Conservation (phyloP, 768 basidiomycete genomes). For the Tulasnella sp. region DNA sequence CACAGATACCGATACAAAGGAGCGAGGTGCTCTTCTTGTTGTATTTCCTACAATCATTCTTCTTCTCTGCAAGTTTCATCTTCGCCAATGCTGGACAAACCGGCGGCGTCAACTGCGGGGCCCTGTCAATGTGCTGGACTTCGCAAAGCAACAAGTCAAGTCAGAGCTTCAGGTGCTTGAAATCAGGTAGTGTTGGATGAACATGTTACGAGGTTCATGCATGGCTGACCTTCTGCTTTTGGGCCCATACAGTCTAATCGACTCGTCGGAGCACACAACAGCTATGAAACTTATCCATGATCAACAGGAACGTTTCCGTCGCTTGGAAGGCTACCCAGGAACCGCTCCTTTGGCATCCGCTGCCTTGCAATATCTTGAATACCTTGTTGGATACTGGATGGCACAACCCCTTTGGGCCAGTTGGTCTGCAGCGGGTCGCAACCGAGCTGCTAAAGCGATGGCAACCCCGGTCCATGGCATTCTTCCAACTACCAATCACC, state of each 20-base stretch:
- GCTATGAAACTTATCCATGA: no score
- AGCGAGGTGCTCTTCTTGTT: conserved; percentile 36
- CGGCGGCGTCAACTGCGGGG: conserved; percentile 34
- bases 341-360: not conserved
- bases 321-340: no score
- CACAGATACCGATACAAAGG: conserved; percentile 40
- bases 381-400: conserved; percentile 35
- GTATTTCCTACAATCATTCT: conserved; percentile 35
- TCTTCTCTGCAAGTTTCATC: conserved; percentile 41
- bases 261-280: no score
- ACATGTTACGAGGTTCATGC: no score
- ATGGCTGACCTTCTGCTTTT: no score
- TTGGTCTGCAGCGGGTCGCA: conserved; percentile 37
- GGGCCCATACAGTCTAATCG: no score
- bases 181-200: not conserved
- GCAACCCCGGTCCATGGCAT: conserved; percentile 34
- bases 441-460: conserved; percentile 33
- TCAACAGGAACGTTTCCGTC: no score
- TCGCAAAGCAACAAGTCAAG: conserved; percentile 26
- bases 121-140: not conserved
- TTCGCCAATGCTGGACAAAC: conserved; percentile 41
- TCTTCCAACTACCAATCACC: conserved; percentile 42
- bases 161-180: not conserved
- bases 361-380: conserved; percentile 32
- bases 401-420: conserved; percentile 35